Evolutionary conservation across 495 filamentous ascomycete genomes (phyloP).

Genomic region (Hypomontagnella monticulosa): DNA sequence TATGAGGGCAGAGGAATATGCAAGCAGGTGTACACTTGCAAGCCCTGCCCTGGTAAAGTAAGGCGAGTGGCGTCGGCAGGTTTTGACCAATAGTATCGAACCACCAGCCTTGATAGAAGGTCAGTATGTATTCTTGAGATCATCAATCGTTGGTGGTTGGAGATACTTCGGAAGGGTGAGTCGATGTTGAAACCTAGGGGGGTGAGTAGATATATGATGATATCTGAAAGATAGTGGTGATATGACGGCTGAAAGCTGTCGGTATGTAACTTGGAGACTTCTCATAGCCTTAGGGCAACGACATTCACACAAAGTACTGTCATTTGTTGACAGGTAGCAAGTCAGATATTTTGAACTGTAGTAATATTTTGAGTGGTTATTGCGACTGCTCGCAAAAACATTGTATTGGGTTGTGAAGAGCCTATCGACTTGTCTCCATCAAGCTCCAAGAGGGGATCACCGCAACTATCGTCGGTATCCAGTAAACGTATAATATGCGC

Average conservation of each 20-base stretch:
- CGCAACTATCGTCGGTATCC: slow-evolving; percentile 25
- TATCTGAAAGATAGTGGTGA: not conserved
- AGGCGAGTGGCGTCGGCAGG: slow-evolving; percentile 44
- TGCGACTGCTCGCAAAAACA: slow-evolving; percentile 44
- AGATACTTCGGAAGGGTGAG: not conserved
- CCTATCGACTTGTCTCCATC: slow-evolving; percentile 36
- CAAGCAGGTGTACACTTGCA: slow-evolving; percentile 40
- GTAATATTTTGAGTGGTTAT: slow-evolving; percentile 35
- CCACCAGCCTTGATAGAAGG: slow-evolving; percentile 32
- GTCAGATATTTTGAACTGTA: slow-evolving; percentile 10
- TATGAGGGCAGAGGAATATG: slow-evolving; percentile 37
- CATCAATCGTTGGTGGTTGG: slow-evolving; percentile 4
- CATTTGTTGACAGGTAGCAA: slow-evolving; percentile 9
- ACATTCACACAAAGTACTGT: slow-evolving; percentile 20
- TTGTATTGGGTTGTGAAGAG: slow-evolving; percentile 44
- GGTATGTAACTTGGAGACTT: slow-evolving; percentile 22
- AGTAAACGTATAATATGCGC: slow-evolving; percentile 43
- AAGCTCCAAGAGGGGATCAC: slow-evolving; percentile 30
- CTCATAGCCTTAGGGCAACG: slow-evolving; percentile 6
- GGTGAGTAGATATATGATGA: too few species aligned
- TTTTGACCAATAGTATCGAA: slow-evolving; percentile 38
- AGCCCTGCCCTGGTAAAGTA: slow-evolving; percentile 47
- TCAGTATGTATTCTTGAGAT: slow-evolving; percentile 18
- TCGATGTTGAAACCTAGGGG: too few species aligned
- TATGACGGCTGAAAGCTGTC: not conserved